These are phyloP conservation scores for Fomitopsis schrenkii DNA, from an alignment of 1,284 basidiomycete genomes.

Conservation along the genomic window DNA sequence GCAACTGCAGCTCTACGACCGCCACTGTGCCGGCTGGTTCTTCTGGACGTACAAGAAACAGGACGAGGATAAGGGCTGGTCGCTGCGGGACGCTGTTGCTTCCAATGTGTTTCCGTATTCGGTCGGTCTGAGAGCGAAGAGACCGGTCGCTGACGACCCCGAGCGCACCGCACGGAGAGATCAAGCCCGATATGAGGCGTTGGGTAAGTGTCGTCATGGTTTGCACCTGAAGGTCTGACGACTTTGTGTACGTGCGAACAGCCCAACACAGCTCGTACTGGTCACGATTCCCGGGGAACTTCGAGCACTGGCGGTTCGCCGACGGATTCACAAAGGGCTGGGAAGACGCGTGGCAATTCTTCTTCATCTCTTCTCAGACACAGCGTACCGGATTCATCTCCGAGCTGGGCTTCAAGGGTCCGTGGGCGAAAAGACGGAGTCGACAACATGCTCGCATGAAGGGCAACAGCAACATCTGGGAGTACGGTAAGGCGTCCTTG, in stretches of 20 bases:
- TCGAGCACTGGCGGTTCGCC: slow-evolving; percentile 66
- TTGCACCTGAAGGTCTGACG: not conserved
- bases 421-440: slow-evolving; percentile 50
- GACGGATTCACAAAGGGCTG: slow-evolving; percentile 68
- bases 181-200: slow-evolving; percentile 32
- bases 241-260: slow-evolving; percentile 18
- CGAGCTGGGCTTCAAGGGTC: slow-evolving; percentile 60
- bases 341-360: slow-evolving; percentile 65
- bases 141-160: slow-evolving; percentile 5
- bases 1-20: slow-evolving; percentile 69
- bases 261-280: slow-evolving; percentile 58
- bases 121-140: slow-evolving; percentile 32
- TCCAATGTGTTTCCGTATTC: slow-evolving; percentile 45
- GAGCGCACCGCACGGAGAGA: slow-evolving; percentile 31
- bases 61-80: slow-evolving; percentile 75
- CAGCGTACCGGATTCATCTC: slow-evolving; percentile 27
- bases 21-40: slow-evolving; percentile 71
- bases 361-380: slow-evolving; percentile 24
- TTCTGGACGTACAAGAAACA: slow-evolving; percentile 91
- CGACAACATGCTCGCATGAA: slow-evolving; percentile 40
- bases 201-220: slow-evolving; percentile 30
- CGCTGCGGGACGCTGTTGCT: slow-evolving; percentile 64
- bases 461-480: slow-evolving; percentile 50
- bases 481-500: slow-evolving; percentile 44
- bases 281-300: slow-evolving; percentile 44